Evolutionary conservation across 352 stramenopile species (phyloP).

Genomic region (Pythium insidiosum): DNA sequence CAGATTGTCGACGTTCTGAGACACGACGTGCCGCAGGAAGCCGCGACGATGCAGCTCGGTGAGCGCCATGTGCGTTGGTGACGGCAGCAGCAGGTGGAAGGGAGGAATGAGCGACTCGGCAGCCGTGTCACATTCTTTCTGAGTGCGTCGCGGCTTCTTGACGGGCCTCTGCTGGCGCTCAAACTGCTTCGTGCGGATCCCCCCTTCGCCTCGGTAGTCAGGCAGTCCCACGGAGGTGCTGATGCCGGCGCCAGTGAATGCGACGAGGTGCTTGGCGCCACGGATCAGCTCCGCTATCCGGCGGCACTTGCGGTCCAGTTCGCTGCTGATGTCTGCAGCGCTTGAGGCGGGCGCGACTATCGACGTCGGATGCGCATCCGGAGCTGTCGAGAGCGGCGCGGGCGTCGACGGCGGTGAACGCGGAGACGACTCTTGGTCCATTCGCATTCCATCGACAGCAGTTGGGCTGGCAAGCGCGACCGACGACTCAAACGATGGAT

Average conservation of each 20-base stretch:
- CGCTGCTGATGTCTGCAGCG: constrained; percentile 6
- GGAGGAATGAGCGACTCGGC: constrained; percentile 27
- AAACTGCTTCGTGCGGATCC: constrained; percentile 63
- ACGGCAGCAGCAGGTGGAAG: constrained; percentile 63
- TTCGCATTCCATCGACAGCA: too few species aligned
- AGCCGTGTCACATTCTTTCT: neutral
- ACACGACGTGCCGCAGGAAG: constrained; percentile 70
- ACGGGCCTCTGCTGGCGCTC: too few species aligned
- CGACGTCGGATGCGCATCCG: too few species aligned
- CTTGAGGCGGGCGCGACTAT: constrained; percentile 5
- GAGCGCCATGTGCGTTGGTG: constrained; percentile 75
- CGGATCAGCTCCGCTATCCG: constrained; percentile 54
- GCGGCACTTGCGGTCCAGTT: constrained; percentile 47
- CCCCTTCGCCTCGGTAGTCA: constrained; percentile 76
- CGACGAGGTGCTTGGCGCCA: constrained; percentile 55
- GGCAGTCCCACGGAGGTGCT: constrained; percentile 72
- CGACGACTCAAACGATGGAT: too few species aligned
- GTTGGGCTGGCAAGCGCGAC: too few species aligned
- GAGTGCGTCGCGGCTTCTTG: constrained; percentile 11
- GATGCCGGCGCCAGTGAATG: constrained; percentile 76
- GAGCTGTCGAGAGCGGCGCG: constrained; percentile 18
- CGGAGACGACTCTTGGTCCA: too few species aligned
- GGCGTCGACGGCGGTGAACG: constrained; percentile 20
- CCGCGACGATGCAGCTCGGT: constrained; percentile 66
- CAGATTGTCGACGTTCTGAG: constrained; percentile 81